Base-by-base conservation (phyloP, 2,329 filamentous ascomycete genomes). In the Fusarium sp. region DNA sequence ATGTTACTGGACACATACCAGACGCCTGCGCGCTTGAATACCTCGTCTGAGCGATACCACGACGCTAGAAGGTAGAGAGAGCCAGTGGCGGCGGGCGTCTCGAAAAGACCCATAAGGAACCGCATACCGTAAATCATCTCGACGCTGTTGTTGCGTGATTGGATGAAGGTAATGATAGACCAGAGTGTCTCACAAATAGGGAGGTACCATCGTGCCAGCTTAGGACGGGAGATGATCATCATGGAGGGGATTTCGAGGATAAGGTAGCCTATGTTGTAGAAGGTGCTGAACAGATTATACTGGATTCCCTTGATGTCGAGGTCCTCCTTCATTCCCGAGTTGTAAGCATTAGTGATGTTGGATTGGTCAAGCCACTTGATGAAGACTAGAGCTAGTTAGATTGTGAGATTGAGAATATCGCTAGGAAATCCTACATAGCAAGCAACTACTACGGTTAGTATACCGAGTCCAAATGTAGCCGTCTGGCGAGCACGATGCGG, bases 1-100 rank as follows among this genome's bases (percentile, higher is more conserved):
- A 76, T 64, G 43, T 76, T 58, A 52, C 66, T 39, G 11, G 74
- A 71, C n/a, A 86, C 83, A 16, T 83, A 88, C 82, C 87, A 88
- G 1, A 87, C 82, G 0, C 86, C 86, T 0, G 86, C 85, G 5
- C 87, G 83, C 73, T 88, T 89, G 69, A 86, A 88, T 0, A 84
- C 79, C n/a, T 83, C 81, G 6, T 78, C 73, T 14, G 78, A 78
- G 2, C 76, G 78, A 43, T 83, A 83, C 82, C 81, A 83, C 1
- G 80, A 82, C 1, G 81, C 67, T 6, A 83, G 77, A 9, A 83
- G 64, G 60, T 81, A 83, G 1, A 82, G 64, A 4, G 72, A 76
- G 0, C 79, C 78, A 2, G 76, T 70, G 5, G 76, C 67, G 3
- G 64, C 74, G 0, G 75, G 75, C 0, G 72, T 76, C 41, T 77